Percentiles rank a stretch among this genome's conserved stretches.
These are phyloP conservation scores for Phytopythium helicoides DNA, from an alignment of 352 stramenopile species.

Conservation along the genomic window DNA sequence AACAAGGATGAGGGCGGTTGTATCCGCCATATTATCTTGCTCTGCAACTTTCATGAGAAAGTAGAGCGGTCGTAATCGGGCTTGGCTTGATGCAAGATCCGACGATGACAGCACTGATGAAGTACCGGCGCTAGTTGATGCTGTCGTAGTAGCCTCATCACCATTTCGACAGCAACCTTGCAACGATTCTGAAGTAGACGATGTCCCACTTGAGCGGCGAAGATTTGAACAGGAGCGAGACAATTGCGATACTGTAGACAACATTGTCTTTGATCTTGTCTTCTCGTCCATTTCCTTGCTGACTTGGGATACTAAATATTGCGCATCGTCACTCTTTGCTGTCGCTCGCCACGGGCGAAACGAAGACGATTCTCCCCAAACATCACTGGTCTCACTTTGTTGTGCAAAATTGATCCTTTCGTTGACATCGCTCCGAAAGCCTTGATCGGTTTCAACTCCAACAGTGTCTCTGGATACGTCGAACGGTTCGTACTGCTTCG, in stretches of 20 bases:
- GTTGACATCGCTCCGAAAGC: neutral
- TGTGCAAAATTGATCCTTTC: no score
- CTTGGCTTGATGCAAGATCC: conserved; percentile 11
- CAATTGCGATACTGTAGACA: neutral
- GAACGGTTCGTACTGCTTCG: no score
- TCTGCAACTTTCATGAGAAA: conserved; percentile 88
- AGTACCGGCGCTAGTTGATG: neutral
- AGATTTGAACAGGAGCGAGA: neutral
- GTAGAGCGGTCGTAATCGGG: conserved; percentile 64
- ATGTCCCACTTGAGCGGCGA: neutral
- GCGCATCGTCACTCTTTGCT: neutral
- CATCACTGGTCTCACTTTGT: no score
- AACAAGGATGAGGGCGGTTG: conserved; percentile 81
- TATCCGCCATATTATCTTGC: conserved; percentile 89
- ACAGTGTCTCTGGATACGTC: no score
- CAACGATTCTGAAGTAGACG: neutral
- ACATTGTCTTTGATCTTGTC: neutral
- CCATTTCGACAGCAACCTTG: neutral
- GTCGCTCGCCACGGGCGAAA: conserved; percentile 1
- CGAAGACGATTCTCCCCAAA: neutral
- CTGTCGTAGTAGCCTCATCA: neutral
- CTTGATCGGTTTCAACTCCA: no score
- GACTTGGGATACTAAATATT: neutral
- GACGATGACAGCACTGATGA: neutral
- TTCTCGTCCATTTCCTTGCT: neutral